Evolutionary conservation across 176 grass and related monocot species (phyloP).

Genomic region (Chrysopogon serrulatus): DNA sequence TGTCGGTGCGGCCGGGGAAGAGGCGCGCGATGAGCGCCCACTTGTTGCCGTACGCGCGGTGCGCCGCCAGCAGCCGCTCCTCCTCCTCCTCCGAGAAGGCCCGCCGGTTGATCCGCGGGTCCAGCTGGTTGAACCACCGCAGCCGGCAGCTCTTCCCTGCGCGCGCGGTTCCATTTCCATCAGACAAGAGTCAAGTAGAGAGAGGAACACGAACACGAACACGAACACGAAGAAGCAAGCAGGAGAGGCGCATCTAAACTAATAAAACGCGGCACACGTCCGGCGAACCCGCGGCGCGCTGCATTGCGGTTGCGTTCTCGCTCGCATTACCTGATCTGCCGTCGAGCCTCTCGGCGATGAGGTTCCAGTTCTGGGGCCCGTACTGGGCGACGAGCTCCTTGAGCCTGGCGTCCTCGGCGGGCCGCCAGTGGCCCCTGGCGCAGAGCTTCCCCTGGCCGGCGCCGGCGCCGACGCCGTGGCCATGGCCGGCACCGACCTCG

Average conservation of each 20-base stretch:
- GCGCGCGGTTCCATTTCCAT: not conserved
- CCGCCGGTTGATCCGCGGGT: slow-evolving; percentile 75
- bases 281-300: too few species aligned
- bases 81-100: slow-evolving; percentile 77
- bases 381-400: slow-evolving; percentile 68
- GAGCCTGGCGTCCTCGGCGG: slow-evolving; percentile 77
- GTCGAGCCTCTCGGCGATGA: slow-evolving; percentile 86
- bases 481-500: slow-evolving; percentile 19
- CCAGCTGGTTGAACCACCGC: slow-evolving; percentile 94
- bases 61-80: slow-evolving; percentile 69
- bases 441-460: slow-evolving; percentile 46
- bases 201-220: not conserved
- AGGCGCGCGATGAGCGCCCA: slow-evolving; percentile 81
- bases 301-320: not conserved
- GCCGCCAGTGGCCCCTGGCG: slow-evolving; percentile 69
- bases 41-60: slow-evolving; percentile 87
- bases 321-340: slow-evolving; percentile 67
- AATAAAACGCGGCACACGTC: too few species aligned
- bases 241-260: not conserved
- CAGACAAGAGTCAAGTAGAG: not conserved
- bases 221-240: not conserved
- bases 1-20: slow-evolving; percentile 88
- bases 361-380: slow-evolving; percentile 86
- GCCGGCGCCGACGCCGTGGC: not conserved
- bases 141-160: slow-evolving; percentile 86